phyloP scores from a whole-genome alignment of 352 stramenopile species.

The Pythium oligandrum region DNA sequence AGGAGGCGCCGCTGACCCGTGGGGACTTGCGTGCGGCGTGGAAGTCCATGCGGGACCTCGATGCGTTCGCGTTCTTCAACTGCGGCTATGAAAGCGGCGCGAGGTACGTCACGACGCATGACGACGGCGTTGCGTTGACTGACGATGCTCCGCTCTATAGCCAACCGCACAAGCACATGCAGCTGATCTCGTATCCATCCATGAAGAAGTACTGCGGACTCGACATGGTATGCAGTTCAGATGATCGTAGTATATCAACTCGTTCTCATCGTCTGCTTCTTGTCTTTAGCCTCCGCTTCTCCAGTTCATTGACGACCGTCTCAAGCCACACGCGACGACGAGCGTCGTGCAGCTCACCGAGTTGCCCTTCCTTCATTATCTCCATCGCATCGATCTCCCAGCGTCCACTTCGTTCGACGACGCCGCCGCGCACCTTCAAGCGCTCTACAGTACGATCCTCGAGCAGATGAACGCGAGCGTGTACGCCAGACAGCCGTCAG shows the following conservation, averaged over 20 bases:
- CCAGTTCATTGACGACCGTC: conserved; percentile 59
- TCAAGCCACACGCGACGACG: conserved; percentile 28
- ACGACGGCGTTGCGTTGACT: neutral
- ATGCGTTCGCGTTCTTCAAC: conserved; percentile 84
- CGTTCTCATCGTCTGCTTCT: conserved; percentile 1
- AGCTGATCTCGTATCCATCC: conserved; percentile 79
- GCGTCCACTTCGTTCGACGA: conserved; percentile 32
- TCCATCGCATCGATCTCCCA: conserved; percentile 50
- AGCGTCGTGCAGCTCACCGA: conserved; percentile 46
- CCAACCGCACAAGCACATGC: conserved; percentile 87
- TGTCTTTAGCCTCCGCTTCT: conserved; percentile 56
- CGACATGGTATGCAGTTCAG: no score
- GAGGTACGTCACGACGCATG: conserved; percentile 26
- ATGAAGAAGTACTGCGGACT: conserved; percentile 53
- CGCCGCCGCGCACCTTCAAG: conserved; percentile 33
- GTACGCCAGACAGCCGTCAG: conserved; percentile 22
- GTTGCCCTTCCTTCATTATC: conserved; percentile 70
- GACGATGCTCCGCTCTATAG: conserved; percentile 17
- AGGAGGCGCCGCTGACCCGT: conserved; percentile 45
- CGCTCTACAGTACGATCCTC: conserved; percentile 47
- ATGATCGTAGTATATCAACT: neutral
- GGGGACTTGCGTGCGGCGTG: conserved; percentile 65
- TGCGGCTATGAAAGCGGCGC: conserved; percentile 78
- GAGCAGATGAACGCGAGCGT: conserved; percentile 30
- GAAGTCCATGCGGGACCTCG: conserved; percentile 61